These are phyloP conservation scores for Coelastrella sp. DNA, from an alignment of 139 green algal species.

Conservation along the genomic window DNA sequence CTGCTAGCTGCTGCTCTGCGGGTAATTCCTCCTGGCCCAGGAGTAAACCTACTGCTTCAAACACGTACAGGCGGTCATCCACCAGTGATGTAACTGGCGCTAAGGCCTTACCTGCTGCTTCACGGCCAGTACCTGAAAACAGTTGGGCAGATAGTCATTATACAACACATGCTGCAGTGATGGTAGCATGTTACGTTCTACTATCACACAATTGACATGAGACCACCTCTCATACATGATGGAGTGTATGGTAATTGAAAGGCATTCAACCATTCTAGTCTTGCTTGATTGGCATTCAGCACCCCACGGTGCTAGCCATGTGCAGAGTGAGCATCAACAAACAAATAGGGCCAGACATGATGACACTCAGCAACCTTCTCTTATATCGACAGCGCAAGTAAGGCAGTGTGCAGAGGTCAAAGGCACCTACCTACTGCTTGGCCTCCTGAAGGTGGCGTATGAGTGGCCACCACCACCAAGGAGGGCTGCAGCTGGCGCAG, in stretches of 20 bases:
- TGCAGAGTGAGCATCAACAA: too few relatives aligned
- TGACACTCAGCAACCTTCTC: neutral
- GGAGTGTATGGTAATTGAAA: too few relatives aligned
- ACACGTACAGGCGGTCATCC: constrained; percentile 91
- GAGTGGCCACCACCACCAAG: constrained; percentile 72
- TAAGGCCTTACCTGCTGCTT: neutral
- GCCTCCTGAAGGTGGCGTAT: constrained; percentile 51
- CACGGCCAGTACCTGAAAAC: neutral
- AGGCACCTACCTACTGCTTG: neutral
- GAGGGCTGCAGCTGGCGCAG: constrained; percentile 73
- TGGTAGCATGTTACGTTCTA: too few relatives aligned
- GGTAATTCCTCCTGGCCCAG: constrained; percentile 82
- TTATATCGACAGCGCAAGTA: neutral
- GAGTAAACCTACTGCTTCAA: constrained; percentile 89
- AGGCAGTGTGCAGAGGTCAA: neutral
- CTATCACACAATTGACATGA: too few relatives aligned
- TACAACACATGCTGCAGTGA: neutral
- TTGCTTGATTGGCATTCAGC: too few relatives aligned
- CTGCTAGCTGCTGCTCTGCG: constrained; percentile 70
- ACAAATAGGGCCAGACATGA: too few relatives aligned
- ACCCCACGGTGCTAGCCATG: too few relatives aligned
- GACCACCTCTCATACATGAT: too few relatives aligned
- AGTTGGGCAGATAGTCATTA: neutral
- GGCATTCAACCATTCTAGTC: too few relatives aligned
- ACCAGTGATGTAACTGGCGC: constrained; percentile 46